These are phyloP conservation scores for Zychaea mexicana DNA, from an alignment of 371 early-diverging fungal species.

Conservation along the genomic window DNA sequence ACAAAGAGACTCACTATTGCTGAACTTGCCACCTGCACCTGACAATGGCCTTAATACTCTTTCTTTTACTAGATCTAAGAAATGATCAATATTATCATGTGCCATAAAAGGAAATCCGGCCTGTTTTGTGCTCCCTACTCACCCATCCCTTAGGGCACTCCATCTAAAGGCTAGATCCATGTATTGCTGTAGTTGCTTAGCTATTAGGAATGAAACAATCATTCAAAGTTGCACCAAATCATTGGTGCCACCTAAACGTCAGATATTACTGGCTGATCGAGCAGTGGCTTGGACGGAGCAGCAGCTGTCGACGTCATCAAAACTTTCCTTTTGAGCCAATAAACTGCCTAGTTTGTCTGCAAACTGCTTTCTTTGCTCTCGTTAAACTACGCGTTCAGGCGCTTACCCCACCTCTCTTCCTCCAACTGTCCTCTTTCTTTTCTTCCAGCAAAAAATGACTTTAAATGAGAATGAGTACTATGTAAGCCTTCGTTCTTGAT, in stretches of 20 bases:
- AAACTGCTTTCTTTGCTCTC: no score
- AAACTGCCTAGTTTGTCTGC: background rate
- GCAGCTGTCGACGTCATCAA: background rate
- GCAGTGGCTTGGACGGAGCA: background rate
- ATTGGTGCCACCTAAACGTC: background rate
- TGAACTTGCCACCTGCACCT: no score
- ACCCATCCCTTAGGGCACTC: no score
- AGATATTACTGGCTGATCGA: background rate
- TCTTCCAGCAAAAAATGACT: background rate
- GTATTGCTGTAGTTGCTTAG: no score
- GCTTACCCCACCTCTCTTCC: background rate
- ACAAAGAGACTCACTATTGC: no score
- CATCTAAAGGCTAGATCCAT: no score
- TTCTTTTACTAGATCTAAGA: no score
- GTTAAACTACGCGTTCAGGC: background rate
- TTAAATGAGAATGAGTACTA: constrained; percentile 15
- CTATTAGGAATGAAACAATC: no score
- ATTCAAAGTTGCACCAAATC: background rate
- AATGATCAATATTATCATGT: no score
- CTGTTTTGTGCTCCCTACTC: no score
- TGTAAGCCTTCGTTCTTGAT: constrained; percentile 5
- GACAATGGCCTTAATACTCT: no score
- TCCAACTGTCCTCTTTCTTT: background rate
- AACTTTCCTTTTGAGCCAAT: background rate
- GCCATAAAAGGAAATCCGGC: no score